Evolutionary conservation across 495 filamentous ascomycete genomes (phyloP).

Genomic region (Copromyces sp.): DNA sequence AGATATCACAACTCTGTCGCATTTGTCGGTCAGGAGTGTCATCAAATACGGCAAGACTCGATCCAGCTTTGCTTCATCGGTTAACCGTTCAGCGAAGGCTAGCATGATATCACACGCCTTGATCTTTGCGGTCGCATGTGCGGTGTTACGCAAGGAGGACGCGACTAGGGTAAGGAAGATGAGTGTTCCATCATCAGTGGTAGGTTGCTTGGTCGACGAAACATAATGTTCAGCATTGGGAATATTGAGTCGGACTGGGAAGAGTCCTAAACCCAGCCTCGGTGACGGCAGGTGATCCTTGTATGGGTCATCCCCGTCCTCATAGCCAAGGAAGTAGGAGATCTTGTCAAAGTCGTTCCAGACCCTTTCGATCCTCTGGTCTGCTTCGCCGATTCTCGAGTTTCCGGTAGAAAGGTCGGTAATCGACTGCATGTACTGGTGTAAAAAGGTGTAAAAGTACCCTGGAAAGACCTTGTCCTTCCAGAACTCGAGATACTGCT

Average conservation of each 20-base stretch:
- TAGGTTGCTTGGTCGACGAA: conserved; percentile 30
- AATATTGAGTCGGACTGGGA: conserved; percentile 79
- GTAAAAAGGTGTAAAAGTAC: conserved; percentile 94
- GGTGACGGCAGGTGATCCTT: conserved; percentile 26
- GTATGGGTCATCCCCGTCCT: conserved; percentile 29
- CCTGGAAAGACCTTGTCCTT: conserved; percentile 83
- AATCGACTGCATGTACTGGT: conserved; percentile 93
- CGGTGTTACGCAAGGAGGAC: conserved; percentile 79
- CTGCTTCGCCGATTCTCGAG: conserved; percentile 55
- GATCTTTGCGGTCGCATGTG: conserved; percentile 73
- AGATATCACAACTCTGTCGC: conserved; percentile 71
- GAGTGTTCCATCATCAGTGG: conserved; percentile 78
- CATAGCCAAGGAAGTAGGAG: conserved; percentile 78
- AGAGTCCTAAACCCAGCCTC: conserved; percentile 39
- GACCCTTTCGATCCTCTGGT: conserved; percentile 86
- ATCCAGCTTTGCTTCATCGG: conserved; percentile 95
- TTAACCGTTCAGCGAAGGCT: conserved; percentile 82
- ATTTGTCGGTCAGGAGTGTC: conserved; percentile 65
- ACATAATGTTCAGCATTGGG: conserved; percentile 67
- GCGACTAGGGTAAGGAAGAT: conserved; percentile 86
- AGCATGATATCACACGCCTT: conserved; percentile 89
- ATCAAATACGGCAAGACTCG: conserved; percentile 86
- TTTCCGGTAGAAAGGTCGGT: conserved; percentile 87
- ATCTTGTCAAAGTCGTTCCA: conserved; percentile 97
- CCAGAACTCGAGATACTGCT: conserved; percentile 91